Evolutionary conservation across 306 rosid genomes (phyloP).

Genomic region (Alnus glutinosa): DNA sequence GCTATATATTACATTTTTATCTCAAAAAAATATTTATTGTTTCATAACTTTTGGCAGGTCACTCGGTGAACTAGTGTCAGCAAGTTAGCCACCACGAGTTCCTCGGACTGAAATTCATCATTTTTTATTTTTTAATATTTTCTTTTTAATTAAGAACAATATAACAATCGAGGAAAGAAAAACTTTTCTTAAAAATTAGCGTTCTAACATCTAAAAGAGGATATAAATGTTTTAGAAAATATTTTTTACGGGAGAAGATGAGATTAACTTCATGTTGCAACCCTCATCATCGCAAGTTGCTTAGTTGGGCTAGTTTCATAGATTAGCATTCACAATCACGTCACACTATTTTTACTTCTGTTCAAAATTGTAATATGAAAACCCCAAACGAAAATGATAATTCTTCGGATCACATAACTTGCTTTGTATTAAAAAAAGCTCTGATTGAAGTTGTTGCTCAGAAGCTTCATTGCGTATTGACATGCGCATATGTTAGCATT

Average conservation of each 20-base stretch:
- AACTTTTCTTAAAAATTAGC: no score
- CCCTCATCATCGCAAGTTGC: not conserved
- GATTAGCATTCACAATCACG: not conserved
- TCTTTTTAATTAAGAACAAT: no score
- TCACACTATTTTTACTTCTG: not conserved
- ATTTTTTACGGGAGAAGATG: not conserved
- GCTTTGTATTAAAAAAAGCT: not conserved
- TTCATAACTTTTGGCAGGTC: no score
- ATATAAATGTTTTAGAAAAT: no score
- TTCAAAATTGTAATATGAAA: not conserved
- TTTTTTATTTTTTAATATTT: no score
- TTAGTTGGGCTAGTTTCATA: not conserved
- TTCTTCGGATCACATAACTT: not conserved
- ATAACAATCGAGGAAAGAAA: no score
- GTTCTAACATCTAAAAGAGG: no score
- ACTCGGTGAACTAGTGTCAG: no score
- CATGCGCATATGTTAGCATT: not conserved
- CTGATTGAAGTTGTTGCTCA: not conserved
- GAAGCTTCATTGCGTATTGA: not conserved
- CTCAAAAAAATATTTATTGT: no score
- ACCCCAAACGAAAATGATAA: not conserved
- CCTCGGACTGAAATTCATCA: no score
- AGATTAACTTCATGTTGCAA: not conserved
- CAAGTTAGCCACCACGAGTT: no score
- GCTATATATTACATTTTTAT: no score